A percentile compares a stretch with the other conserved stretches of the same genome.
Evolutionary conservation across 768 basidiomycete genomes (phyloP).

Genomic region (Collybiopsis confluens): DNA sequence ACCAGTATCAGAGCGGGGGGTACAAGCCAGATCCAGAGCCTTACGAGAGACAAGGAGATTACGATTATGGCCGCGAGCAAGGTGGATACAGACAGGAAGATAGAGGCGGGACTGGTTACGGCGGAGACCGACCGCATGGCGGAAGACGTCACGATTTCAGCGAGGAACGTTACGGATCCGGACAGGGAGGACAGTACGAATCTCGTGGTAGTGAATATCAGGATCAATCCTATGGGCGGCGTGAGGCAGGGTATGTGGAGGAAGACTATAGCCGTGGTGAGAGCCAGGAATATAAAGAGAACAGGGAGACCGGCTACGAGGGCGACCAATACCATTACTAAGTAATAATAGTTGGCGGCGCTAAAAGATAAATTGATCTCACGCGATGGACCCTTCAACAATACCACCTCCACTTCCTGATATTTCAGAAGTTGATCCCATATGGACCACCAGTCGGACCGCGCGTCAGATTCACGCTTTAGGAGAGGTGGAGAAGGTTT

Average conservation of each 20-base stretch:
- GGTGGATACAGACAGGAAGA: conserved; percentile 15
- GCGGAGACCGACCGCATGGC: no score
- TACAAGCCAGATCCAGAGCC: not conserved
- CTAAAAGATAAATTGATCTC: no score
- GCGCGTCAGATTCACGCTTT: conserved; percentile 79
- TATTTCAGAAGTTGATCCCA: conserved; percentile 60
- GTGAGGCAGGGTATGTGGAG: no score
- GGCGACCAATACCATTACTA: not conserved
- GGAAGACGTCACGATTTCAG: no score
- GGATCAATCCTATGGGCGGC: conserved; percentile 14
- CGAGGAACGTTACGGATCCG: no score
- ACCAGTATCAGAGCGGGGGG: not conserved
- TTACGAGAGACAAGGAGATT: conserved; percentile 5
- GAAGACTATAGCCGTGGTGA: no score
- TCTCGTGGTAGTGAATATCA: conserved; percentile 14
- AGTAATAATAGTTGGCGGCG: not conserved
- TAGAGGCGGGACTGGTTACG: not conserved
- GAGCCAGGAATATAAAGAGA: conserved; percentile 19
- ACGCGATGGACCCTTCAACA: conserved; percentile 20
- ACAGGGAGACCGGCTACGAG: not conserved
- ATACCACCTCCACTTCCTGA: conserved; percentile 25
- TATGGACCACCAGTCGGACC: conserved; percentile 78
- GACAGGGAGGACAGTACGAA: no score
- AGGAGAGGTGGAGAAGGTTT: conserved; percentile 75
- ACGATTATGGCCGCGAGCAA: conserved; percentile 7